A percentile compares a stretch with the other conserved stretches of the same genome.
phyloP scores from a whole-genome alignment of 176 grass and related monocot species.

The Pontederia crassipes region DNA sequence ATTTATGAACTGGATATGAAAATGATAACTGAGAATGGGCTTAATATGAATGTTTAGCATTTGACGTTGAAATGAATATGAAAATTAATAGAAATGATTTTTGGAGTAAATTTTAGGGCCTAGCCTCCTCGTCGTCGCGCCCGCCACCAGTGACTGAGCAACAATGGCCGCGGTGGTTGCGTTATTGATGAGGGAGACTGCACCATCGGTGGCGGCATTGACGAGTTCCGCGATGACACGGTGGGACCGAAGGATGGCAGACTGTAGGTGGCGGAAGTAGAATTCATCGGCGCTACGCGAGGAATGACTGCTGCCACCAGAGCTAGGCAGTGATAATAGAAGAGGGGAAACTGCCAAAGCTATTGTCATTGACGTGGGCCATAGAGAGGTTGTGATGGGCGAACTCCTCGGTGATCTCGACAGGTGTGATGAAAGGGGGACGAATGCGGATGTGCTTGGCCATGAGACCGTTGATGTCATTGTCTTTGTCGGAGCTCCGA shows the following conservation, averaged over 20 bases:
- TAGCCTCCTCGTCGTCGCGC: too few species aligned
- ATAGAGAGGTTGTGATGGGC: slow-evolving; percentile 56
- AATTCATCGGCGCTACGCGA: slow-evolving; percentile 73
- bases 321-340: slow-evolving; percentile 52
- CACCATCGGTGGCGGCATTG: slow-evolving; percentile 39
- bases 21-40: too few species aligned
- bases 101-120: too few species aligned
- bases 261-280: slow-evolving; percentile 70
- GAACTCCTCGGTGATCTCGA: slow-evolving; percentile 59
- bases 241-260: slow-evolving; percentile 36
- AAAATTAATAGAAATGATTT: too few species aligned
- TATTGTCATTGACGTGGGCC: too few species aligned
- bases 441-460: slow-evolving; percentile 27
- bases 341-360: slow-evolving; percentile 12
- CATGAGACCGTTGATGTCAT: slow-evolving; percentile 2
- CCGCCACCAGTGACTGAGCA: slow-evolving; percentile 4
- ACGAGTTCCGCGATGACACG: slow-evolving; percentile 28
- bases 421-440: slow-evolving; percentile 17
- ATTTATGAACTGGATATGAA: too few species aligned
- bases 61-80: too few species aligned
- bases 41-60: too few species aligned
- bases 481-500: not conserved
- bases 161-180: slow-evolving; percentile 72
- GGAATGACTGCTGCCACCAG: slow-evolving; percentile 53
- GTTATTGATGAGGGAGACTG: slow-evolving; percentile 88